These are phyloP conservation scores for Puccinia hordei DNA, from an alignment of 1,284 basidiomycete genomes.

Conservation along the genomic window DNA sequence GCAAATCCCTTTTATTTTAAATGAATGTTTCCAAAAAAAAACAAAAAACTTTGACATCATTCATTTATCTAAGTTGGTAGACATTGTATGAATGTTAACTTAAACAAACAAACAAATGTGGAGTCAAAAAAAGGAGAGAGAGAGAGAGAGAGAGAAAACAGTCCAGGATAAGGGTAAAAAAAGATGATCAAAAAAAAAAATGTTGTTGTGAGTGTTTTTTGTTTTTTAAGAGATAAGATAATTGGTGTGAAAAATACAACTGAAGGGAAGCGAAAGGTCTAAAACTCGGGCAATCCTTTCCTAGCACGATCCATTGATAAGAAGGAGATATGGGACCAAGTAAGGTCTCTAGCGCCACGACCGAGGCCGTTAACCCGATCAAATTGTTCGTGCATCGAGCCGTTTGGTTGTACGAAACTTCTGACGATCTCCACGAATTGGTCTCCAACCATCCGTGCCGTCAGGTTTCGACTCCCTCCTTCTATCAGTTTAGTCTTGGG, in stretches of 20 bases:
- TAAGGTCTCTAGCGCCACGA: constrained; percentile 55
- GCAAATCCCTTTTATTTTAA: too few relatives aligned
- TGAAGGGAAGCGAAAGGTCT: neutral
- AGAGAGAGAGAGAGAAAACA: too few relatives aligned
- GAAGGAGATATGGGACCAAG: constrained; percentile 56
- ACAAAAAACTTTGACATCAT: too few relatives aligned
- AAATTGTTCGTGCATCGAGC: constrained; percentile 55
- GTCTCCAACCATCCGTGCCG: constrained; percentile 13
- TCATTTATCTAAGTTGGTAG: too few relatives aligned
- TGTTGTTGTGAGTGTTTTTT: too few relatives aligned
- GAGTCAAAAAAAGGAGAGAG: too few relatives aligned
- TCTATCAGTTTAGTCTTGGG: neutral
- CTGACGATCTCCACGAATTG: constrained; percentile 21
- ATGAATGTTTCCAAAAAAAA: too few relatives aligned
- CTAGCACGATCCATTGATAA: constrained; percentile 51
- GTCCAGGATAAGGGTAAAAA: too few relatives aligned
- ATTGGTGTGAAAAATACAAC: too few relatives aligned
- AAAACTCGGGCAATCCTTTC: constrained; percentile 45
- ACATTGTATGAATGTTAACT: too few relatives aligned
- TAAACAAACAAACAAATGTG: too few relatives aligned
- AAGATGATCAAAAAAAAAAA: too few relatives aligned
- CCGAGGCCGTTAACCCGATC: constrained; percentile 53
- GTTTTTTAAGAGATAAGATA: neutral
- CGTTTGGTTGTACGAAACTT: constrained; percentile 49
- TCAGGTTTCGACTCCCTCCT: neutral